Evolutionary conservation across 1,284 basidiomycete genomes (phyloP).

Genomic region (Melampsora occidentalis): DNA sequence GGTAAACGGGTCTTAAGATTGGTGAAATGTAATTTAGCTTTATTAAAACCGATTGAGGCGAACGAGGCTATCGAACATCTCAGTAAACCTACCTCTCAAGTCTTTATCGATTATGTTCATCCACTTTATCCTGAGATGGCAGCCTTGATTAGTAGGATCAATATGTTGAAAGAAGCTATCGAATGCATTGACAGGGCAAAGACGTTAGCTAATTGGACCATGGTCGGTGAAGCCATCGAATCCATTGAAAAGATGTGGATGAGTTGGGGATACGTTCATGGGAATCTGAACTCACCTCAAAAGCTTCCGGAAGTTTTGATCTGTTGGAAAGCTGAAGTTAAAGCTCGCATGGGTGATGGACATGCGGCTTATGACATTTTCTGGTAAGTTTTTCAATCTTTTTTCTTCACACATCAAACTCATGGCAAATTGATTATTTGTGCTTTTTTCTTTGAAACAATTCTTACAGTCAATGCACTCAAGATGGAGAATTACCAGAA

Average conservation of each 20-base stretch:
- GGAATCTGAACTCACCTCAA: neutral
- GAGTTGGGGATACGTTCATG: slow-evolving; percentile 3
- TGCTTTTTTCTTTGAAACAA: no score
- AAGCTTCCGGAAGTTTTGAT: slow-evolving; percentile 24
- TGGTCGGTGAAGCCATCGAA: neutral
- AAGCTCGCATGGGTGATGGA: slow-evolving; percentile 11
- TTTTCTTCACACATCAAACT: no score
- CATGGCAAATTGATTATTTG: no score
- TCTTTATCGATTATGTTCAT: slow-evolving; percentile 12
- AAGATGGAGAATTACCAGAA: no score
- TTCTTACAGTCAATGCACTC: no score
- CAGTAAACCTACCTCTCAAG: neutral
- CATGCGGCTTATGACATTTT: no score
- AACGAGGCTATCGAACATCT: neutral
- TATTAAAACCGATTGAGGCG: slow-evolving; percentile 9
- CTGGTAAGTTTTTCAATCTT: no score
- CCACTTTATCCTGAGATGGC: neutral
- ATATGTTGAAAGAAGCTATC: neutral
- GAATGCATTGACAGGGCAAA: neutral
- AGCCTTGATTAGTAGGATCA: neutral
- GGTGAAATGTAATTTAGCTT: slow-evolving; percentile 19
- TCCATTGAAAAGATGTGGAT: neutral
- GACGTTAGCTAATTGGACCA: neutral
- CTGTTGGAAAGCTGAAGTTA: slow-evolving; percentile 18
- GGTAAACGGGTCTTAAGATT: slow-evolving; percentile 25